Evolutionary conservation across 192 early-diverging fungal species (phyloP), one percentile per base, ranked within the genome.

Genomic region (Backusella morwellensis): DNA sequence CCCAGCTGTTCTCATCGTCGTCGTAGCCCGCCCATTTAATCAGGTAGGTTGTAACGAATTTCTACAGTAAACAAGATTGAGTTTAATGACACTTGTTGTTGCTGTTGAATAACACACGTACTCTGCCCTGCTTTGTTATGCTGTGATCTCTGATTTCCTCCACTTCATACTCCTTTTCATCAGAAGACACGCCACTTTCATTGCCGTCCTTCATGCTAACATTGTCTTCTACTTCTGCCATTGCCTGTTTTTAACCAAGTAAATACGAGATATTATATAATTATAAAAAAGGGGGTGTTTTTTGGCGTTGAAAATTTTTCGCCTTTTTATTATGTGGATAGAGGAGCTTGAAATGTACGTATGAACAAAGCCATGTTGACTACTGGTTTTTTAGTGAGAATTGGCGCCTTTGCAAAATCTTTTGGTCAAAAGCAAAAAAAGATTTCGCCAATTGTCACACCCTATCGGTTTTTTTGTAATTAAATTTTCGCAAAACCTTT

Each of bases 111-210:
- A 38, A 17, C 6, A 42, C 34, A 38, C 41, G 68, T 44, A 17
- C 36, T 68, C 23, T 68, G 23, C 35, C n/a, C 6, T 59, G 29
- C 35, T 44, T 75, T 34, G 35, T 29, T 21, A 59, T 59, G 9
- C 52, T 75, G 40, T 75, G 74, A 47, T 34, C 63, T 38, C 42
- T 15, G 17, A 75, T 75, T 4, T 36, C 21, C 6, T 75, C 74
- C 8, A 75, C 74, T 75, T 75, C 74, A 42, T 75, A 75, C 50
- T 75, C 74, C 8, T 68, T 41, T 68, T 75, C 66, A 40, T 74
- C 56, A 17, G 23, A 26, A 9, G 32, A 34, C 35, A 21, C 5
- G 3, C 19, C 35, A 6, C 11, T 21, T 4, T 70, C 35, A 12
- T 26, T 6, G 4, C 6, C 38, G 21, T 40, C 17, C 21, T 12